Conservation (phyloP, 2,329 filamentous ascomycete species). For the Diaporthe humulicola region DNA sequence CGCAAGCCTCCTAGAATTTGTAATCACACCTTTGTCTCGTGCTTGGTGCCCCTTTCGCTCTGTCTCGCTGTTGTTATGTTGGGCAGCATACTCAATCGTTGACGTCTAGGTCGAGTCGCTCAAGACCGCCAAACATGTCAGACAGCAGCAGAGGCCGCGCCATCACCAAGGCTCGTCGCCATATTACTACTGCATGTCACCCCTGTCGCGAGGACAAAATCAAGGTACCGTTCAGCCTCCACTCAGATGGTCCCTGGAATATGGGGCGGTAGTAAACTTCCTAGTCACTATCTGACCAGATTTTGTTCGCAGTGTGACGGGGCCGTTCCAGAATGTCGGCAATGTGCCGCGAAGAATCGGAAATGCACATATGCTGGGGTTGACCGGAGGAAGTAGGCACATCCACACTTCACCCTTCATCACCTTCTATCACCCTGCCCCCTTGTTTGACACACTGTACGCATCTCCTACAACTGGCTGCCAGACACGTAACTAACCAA, state of each 20-base stretch:
- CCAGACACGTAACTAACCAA: neutral
- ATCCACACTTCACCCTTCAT: too few species aligned
- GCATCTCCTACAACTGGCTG: neutral
- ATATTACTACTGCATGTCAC: neutral
- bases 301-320: neutral
- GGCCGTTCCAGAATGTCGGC: neutral
- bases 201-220: neutral
- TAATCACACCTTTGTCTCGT: neutral
- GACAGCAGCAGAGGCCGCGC: neutral
- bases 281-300: neutral
- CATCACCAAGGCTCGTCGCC: neutral
- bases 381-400: conserved; percentile 14
- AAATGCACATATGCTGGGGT: conserved; percentile 4
- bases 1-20: neutral
- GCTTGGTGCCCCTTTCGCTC: neutral
- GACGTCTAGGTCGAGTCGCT: neutral
- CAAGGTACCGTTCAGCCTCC: neutral
- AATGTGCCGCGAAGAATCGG: neutral
- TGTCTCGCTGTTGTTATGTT: neutral
- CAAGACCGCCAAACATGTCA: neutral
- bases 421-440: neutral
- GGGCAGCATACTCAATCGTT: neutral
- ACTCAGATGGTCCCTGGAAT: neutral
- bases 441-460: neutral
- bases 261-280: neutral